A percentile compares a stretch with the other conserved stretches of the same genome.
These are phyloP conservation scores for Alloascoidea hylecoeti DNA, from an alignment of 805 yeast genomes.

Conservation along the genomic window DNA sequence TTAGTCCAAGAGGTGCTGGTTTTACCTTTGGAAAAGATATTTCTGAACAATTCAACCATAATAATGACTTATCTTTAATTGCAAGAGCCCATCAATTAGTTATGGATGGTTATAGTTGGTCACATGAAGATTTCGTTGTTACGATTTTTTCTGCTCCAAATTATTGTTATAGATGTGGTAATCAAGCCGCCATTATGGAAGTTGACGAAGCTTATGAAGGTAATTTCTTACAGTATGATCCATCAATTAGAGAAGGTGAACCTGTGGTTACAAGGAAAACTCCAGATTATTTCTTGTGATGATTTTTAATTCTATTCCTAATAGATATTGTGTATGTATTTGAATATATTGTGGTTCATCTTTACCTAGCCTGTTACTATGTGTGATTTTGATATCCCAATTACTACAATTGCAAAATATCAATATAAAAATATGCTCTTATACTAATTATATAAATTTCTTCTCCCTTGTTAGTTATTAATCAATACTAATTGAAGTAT, in stretches of 20 bases:
- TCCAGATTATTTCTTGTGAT: constrained; percentile 85
- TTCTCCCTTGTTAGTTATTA: too few species aligned
- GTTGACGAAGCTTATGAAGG: constrained; percentile 88
- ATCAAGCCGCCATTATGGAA: constrained; percentile 97
- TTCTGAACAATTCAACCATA: constrained; percentile 85
- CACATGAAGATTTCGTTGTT: constrained; percentile 87
- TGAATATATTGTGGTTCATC: too few species aligned
- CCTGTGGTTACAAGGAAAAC: constrained; percentile 95
- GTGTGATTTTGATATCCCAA: too few species aligned
- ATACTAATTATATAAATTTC: too few species aligned
- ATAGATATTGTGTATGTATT: too few species aligned
- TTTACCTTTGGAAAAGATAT: constrained; percentile 96
- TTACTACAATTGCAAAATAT: too few species aligned
- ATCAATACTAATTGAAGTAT: too few species aligned
- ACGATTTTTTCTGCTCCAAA: constrained; percentile 94
- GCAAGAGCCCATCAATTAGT: constrained; percentile 95
- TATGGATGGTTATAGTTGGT: constrained; percentile 96
- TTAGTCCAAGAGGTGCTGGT: constrained; percentile 97
- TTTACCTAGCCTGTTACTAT: too few species aligned
- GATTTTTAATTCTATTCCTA: too few species aligned
- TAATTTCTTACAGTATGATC: constrained; percentile 91
- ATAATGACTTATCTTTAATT: constrained; percentile 68
- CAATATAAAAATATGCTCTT: too few species aligned
- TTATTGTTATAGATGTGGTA: constrained; percentile 95
- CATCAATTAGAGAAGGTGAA: constrained; percentile 94